Conservation (phyloP, 2,329 filamentous ascomycete genomes). For the Zarea fungicola region DNA sequence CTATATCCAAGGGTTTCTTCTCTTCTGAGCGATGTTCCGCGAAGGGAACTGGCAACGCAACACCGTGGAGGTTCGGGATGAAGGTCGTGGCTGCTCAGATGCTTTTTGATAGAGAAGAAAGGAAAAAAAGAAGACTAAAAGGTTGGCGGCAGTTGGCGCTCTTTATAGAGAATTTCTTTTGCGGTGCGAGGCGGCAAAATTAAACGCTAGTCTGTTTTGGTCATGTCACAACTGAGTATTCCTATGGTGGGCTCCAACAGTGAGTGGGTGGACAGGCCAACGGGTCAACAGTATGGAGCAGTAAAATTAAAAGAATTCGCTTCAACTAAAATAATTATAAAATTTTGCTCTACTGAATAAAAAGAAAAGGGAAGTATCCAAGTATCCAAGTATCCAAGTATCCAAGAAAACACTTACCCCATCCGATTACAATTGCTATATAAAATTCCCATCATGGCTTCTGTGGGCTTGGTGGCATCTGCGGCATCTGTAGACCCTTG, state of each 20-base stretch:
- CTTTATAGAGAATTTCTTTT: constrained; percentile 8
- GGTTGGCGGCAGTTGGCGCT: neutral
- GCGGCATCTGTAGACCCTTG: constrained; percentile 40
- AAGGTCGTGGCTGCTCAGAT: constrained; percentile 60
- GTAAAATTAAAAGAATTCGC: no score
- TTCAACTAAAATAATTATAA: no score
- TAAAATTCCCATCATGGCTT: neutral
- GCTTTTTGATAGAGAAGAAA: constrained; percentile 56
- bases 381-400: no score
- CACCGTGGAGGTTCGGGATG: constrained; percentile 52
- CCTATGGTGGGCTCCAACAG: no score
- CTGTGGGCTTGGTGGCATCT: no score
- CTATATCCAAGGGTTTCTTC: constrained; percentile 54
- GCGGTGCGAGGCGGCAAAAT: constrained; percentile 10
- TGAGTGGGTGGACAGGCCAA: no score
- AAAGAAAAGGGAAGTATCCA: no score
- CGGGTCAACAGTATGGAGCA: no score
- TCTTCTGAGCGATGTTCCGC: constrained; percentile 52
- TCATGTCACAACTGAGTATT: no score
- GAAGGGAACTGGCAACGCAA: constrained; percentile 53
- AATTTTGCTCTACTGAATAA: no score
- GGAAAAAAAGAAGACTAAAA: constrained; percentile 27
- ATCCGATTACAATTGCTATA: neutral
- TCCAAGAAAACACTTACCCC: no score
- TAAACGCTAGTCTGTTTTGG: constrained; percentile 7